phyloP scores from a whole-genome alignment of 2,329 filamentous ascomycete genomes.

The Ceratocystis lukuohia region DNA sequence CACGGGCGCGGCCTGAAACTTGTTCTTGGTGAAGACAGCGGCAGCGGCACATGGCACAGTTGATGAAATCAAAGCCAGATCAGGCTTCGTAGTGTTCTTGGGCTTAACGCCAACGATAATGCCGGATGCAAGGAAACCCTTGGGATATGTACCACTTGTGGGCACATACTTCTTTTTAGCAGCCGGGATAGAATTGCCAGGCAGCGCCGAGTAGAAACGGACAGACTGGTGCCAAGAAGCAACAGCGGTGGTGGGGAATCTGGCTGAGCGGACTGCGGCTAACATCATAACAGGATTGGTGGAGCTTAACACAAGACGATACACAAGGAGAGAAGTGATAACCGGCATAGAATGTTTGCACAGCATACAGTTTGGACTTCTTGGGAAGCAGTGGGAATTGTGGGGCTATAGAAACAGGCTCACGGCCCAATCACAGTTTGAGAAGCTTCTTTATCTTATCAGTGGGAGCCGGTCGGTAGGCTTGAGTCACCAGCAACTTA shows the following conservation, averaged over 20 bases:
- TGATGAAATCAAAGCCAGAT: conserved; percentile 78
- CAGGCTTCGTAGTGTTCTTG: conserved; percentile 78
- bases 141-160: conserved; percentile 70
- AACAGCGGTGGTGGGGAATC: background rate
- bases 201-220: conserved; percentile 19
- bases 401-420: background rate
- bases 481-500: background rate
- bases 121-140: conserved; percentile 76
- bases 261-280: conserved; percentile 5
- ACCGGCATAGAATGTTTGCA: background rate
- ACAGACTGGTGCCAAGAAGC: conserved; percentile 10
- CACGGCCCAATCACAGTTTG: background rate
- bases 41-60: conserved; percentile 75
- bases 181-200: conserved; percentile 41
- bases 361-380: background rate
- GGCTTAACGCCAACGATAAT: conserved; percentile 89
- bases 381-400: background rate
- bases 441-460: background rate
- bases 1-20: conserved; percentile 93
- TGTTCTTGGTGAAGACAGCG: conserved; percentile 94
- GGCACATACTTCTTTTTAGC: conserved; percentile 88
- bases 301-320: background rate
- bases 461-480: background rate
- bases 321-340: background rate
- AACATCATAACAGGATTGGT: conserved; percentile 3